Percentiles rank a stretch among this genome's conserved stretches.
Conservation (phyloP, 164 flowering plant genomes). For the Stephania cephalantha region DNA sequence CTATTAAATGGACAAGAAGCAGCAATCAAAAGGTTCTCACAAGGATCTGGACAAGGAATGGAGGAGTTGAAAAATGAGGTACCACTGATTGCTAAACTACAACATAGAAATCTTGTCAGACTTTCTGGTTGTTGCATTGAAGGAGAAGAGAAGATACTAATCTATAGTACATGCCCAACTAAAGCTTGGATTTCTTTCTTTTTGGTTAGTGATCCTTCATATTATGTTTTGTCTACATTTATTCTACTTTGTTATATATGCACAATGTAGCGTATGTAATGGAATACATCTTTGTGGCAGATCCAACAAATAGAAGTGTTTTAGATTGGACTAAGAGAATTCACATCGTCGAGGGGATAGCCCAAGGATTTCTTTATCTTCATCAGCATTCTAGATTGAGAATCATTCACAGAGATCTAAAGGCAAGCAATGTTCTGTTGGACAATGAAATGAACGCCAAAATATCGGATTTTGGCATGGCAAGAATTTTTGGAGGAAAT, state of each 20-base stretch:
- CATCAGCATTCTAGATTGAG: background rate
- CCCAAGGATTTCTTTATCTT: slow-evolving; percentile 3
- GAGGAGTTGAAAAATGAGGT: no score
- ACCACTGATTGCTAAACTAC: no score
- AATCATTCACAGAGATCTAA: background rate
- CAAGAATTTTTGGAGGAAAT: background rate
- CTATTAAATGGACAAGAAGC: no score
- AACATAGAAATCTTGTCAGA: no score
- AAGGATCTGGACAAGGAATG: no score
- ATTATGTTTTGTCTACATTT: background rate
- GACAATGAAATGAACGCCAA: background rate
- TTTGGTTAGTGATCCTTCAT: no score
- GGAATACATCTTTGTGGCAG: background rate
- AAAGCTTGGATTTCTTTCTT: no score
- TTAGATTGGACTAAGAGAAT: background rate
- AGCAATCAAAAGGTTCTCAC: no score
- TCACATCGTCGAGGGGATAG: background rate
- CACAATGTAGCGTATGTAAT: background rate
- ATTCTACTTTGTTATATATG: background rate
- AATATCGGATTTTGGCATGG: slow-evolving; percentile 1
- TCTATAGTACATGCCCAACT: no score
- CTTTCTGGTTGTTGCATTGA: no score
- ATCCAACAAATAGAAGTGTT: background rate
- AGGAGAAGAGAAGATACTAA: no score
- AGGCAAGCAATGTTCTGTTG: background rate